These are phyloP conservation scores for Scheffersomyces illinoinensis DNA, from an alignment of 1,139 yeast genomes.

Conservation along the genomic window DNA sequence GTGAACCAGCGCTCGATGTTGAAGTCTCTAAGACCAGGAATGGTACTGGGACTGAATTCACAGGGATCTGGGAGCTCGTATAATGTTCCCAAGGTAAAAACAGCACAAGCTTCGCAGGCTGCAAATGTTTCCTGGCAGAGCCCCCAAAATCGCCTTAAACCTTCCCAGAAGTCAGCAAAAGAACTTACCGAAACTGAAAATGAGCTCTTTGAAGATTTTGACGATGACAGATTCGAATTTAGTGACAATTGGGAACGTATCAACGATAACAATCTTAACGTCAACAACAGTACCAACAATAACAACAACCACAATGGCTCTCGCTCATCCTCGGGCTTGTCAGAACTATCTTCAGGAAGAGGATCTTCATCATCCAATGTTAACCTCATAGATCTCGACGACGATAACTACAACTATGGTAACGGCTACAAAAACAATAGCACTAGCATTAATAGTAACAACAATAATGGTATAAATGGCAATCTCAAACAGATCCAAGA, in stretches of 20 bases:
- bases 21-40: conserved; percentile 36
- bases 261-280: conserved; percentile 7
- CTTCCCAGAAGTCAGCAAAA: conserved; percentile 13
- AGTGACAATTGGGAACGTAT: conserved; percentile 31
- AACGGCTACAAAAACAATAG: background rate
- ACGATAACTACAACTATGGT: conserved; percentile 10
- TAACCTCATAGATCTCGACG: conserved; percentile 40
- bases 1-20: conserved; percentile 26
- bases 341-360: conserved; percentile 8
- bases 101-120: conserved; percentile 37
- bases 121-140: conserved; percentile 49
- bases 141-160: conserved; percentile 26
- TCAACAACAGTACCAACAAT: background rate
- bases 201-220: conserved; percentile 47
- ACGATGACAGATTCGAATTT: conserved; percentile 32
- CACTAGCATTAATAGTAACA: background rate
- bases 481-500: background rate
- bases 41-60: conserved; percentile 4
- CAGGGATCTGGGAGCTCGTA: conserved; percentile 9
- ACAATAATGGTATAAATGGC: background rate
- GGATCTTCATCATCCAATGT: conserved; percentile 11
- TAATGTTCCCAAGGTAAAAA: conserved; percentile 19
- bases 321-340: conserved; percentile 8
- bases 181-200: conserved; percentile 16
- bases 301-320: conserved; percentile 1